phyloP scores from a whole-genome alignment of 805 yeast genomes.

The Ogataea paraovalis region DNA sequence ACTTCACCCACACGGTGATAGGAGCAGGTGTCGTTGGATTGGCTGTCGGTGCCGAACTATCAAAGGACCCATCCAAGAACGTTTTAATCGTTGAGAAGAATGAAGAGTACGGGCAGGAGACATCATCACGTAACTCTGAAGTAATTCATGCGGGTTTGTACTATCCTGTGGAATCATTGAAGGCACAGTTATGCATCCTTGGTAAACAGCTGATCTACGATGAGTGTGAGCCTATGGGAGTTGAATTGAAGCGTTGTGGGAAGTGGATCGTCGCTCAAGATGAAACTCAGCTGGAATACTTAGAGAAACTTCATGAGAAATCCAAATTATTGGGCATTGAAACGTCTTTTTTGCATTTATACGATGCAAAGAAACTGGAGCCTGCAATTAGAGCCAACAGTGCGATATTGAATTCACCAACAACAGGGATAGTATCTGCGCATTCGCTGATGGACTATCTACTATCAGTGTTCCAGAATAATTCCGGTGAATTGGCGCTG shows the following conservation, averaged over 20 bases:
- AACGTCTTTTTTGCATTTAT: constrained; percentile 48
- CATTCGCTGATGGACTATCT: constrained; percentile 68
- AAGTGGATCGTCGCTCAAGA: constrained; percentile 86
- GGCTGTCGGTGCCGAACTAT: constrained; percentile 71
- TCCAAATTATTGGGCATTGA: constrained; percentile 54
- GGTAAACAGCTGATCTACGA: constrained; percentile 71
- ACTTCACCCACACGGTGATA: constrained; percentile 35
- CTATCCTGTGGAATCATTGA: constrained; percentile 65
- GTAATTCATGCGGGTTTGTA: constrained; percentile 91
- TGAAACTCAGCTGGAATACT: constrained; percentile 55
- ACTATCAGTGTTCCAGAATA: constrained; percentile 48
- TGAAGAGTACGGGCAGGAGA: constrained; percentile 64
- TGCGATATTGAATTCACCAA: constrained; percentile 68
- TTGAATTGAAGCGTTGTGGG: constrained; percentile 64
- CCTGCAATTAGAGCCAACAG: constrained; percentile 63
- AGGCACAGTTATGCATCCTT: constrained; percentile 64
- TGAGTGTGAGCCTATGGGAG: constrained; percentile 41
- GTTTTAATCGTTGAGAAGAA: constrained; percentile 73
- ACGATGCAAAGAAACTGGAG: constrained; percentile 45
- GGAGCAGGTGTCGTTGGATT: constrained; percentile 88
- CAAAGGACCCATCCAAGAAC: constrained; percentile 37
- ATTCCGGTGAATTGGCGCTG: constrained; percentile 61
- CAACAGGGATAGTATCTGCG: constrained; percentile 82
- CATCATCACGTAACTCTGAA: constrained; percentile 87
- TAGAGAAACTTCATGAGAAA: constrained; percentile 48